A percentile compares a stretch with the other conserved stretches of the same genome.
Evolutionary conservation across 140 eudicot species (phyloP).

Genomic region (Erigeron philadelphicus): DNA sequence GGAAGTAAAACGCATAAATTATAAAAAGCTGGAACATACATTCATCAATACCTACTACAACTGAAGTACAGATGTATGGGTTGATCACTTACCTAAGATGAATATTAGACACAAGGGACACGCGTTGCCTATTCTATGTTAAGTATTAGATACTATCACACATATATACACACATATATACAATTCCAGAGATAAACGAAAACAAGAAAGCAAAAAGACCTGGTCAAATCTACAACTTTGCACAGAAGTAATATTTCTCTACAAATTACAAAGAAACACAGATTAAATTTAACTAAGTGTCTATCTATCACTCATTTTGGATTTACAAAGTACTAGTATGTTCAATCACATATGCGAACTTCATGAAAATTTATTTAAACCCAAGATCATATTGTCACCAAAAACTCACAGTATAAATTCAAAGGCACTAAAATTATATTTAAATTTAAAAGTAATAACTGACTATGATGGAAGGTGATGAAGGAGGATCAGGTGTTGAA

Average conservation of each 20-base stretch:
- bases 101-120: too few species aligned
- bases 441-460: slow-evolving; percentile 11
- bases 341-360: not conserved
- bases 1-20: not conserved
- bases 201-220: not conserved
- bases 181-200: not conserved
- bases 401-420: not conserved
- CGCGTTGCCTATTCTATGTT: not conserved
- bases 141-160: not conserved
- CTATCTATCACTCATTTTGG: not conserved
- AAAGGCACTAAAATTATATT: not conserved
- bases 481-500: slow-evolving; percentile 24
- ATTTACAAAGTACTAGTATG: not conserved
- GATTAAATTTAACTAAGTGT: too few species aligned
- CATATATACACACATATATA: not conserved
- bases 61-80: not conserved
- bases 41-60: not conserved
- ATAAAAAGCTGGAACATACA: not conserved
- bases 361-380: not conserved
- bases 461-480: slow-evolving; percentile 37
- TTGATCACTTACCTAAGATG: too few species aligned
- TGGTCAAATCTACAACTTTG: not conserved
- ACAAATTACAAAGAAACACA: too few species aligned
- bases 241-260: too few species aligned
- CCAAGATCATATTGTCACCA: not conserved